phyloP scores from a whole-genome alignment of 2,329 filamentous ascomycete species.

The Aspergillus chevalieri region DNA sequence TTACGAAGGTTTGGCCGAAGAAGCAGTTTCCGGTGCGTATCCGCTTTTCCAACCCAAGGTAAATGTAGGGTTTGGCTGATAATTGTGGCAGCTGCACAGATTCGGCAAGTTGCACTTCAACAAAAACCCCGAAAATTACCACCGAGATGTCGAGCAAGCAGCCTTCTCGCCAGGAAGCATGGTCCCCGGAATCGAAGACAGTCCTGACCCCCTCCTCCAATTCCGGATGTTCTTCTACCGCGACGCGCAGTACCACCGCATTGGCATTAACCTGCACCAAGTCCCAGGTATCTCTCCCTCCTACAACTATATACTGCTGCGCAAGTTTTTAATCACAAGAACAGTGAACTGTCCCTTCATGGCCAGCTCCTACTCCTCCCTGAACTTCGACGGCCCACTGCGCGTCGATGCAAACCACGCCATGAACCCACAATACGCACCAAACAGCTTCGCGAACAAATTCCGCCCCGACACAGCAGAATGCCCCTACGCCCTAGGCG shows the following conservation, averaged over 20 bases:
- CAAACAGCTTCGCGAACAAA: constrained; percentile 48
- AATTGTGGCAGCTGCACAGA: constrained; percentile 29
- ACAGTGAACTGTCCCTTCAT: background rate
- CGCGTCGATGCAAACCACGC: constrained; percentile 43
- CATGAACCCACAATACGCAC: constrained; percentile 47
- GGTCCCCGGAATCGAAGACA: constrained; percentile 48
- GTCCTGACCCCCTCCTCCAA: constrained; percentile 44
- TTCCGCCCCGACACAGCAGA: constrained; percentile 46
- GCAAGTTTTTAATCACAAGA: too few species aligned
- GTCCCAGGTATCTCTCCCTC: too few species aligned
- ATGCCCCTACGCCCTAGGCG: background rate
- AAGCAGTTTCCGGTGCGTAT: constrained; percentile 37
- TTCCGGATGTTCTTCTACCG: constrained; percentile 47
- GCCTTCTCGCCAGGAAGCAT: constrained; percentile 49
- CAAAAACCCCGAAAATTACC: constrained; percentile 50
- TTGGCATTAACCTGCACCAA: constrained; percentile 33
- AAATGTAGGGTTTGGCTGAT: background rate
- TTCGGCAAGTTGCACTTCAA: constrained; percentile 48
- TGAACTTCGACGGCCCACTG: constrained; percentile 46
- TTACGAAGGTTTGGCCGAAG: constrained; percentile 50
- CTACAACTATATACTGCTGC: too few species aligned
- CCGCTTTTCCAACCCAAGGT: background rate
- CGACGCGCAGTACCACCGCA: constrained; percentile 48
- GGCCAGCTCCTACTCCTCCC: background rate
- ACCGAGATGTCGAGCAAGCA: constrained; percentile 47